Base-by-base conservation (phyloP, 345 rosid species). In the Aegle marmelos region DNA sequence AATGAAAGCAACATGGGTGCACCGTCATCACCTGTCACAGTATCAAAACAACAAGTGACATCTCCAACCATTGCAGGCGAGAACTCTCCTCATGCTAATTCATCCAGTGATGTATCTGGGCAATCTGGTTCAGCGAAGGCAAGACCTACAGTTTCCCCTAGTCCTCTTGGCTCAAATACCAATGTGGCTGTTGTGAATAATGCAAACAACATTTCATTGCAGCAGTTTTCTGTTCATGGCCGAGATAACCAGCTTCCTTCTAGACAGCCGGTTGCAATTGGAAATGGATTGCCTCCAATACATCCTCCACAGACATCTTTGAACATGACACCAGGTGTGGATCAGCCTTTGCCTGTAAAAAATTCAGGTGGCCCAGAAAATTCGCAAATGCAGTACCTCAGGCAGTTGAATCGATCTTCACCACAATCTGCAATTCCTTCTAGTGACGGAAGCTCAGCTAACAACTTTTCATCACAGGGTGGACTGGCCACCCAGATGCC, bases 281-380 rank as follows among this genome's bases (percentile, higher is more conserved):
- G 93, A 63, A 94, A 88, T 82, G 99, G 97, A 78, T 84, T 87
- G 86, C 87, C 86, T 77, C 89, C 91, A 3, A 89, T 92, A 88
- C 90, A 82, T 66, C 89, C 94, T 70, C 83, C 94, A 70, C 98
- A 89, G 67, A 83, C 88, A 74, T 83, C 95, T 81, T 72, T 86
- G 65, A 91, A 82, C 69, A 71, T 82, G 80, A 84, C 84, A 71
- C 94, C 82, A 71, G 87, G 83, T 71, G 79, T 77, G 68, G 93
- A 93, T 79, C 95, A 87, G 61, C 79, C 83, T 78, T 83, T 90
- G 76, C 78, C 89, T 30, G 82, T 84, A 59, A 97, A 91, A 84
- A 86, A 62, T 80, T 76, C 80, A 57, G 85, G 83, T 75, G 84
- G 87, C 73, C 63, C 91, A 71, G 98, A 91, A 78, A 74, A 84